Base-by-base conservation (phyloP, 306 rosid species). In the Medicago lupulina region DNA sequence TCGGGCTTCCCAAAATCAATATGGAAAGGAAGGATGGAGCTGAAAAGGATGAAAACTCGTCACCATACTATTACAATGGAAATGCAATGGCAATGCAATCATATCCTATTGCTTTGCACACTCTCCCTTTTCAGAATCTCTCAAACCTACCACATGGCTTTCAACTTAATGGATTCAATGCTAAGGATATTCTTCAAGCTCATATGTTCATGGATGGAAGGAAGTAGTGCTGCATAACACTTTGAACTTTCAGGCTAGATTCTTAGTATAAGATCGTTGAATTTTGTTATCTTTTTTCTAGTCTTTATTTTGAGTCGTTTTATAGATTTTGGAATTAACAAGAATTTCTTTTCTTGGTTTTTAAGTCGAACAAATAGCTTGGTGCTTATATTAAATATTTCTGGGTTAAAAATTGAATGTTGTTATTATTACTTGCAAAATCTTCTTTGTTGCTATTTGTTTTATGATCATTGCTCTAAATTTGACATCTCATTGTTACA, bases 151-250 rank as follows among this genome's bases (percentile, higher is more conserved):
- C 40, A 13, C 41, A 8, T 14, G 75, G 44, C 17, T 57, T 55
- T 23, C 40, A 23, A 65, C 12, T 17, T 31, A 18, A 58, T 68
- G 76, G 63, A 69, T 36, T 31, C 31, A 31, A 19, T 31, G 70
- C 54, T 77, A 18, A 36, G 40, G 12, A 69, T 70, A 17, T 16
- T n/a, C 21, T n/a, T 9, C 75, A 54, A 54, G 6, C 40, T 55
- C 66, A 38, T 1, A 71, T 71, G 66, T 38, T 71, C 15, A 54
- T 72, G 66, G 40, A 72, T 62, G 71, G 23, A 75, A 62, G 50
- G 79, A 62, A 62, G 47, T 63, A 77, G 70, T 19, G 9, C 1
- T 19, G 9, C 1, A 23, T 41, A 41, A 41, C 55, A 40, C 65
- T 67, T 28, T 46, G 19, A 21, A 15, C 16, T 49, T 64, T 12